phyloP scores from a whole-genome alignment of 1,284 basidiomycete genomes.

The Malassezia pachydermatis region DNA sequence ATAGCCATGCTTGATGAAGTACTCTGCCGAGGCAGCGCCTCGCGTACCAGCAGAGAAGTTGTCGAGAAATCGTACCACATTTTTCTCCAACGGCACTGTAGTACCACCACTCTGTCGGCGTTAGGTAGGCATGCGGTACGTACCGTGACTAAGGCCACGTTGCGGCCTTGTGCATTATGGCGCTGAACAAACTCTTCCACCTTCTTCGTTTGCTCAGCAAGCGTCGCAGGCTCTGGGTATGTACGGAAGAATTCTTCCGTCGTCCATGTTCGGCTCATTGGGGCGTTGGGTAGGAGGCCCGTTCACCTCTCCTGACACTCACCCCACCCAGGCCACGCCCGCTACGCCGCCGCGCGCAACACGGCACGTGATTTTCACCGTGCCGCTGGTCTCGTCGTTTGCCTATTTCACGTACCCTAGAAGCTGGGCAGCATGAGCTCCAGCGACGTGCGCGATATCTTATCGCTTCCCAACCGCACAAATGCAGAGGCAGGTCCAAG shows the following conservation, averaged over 20 bases:
- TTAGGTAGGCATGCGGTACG: constrained; percentile 55
- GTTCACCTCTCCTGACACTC: background rate
- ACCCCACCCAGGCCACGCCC: background rate
- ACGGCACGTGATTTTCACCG: background rate
- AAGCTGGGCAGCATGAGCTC: constrained; percentile 26
- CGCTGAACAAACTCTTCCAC: constrained; percentile 57
- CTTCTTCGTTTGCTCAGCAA: background rate
- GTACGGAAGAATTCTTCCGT: constrained; percentile 11
- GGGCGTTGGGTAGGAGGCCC: no score
- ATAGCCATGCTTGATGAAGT: constrained; percentile 81
- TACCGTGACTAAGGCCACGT: constrained; percentile 87
- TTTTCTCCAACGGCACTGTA: constrained; percentile 43
- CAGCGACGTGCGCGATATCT: constrained; percentile 42
- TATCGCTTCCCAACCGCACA: constrained; percentile 27
- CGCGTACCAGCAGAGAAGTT: constrained; percentile 97
- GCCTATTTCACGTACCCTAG: background rate
- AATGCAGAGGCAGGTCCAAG: constrained; percentile 1
- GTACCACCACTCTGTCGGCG: constrained; percentile 41
- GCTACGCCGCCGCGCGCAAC: background rate
- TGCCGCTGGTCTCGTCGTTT: background rate
- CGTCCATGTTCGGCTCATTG: constrained; percentile 11
- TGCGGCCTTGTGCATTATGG: constrained; percentile 59
- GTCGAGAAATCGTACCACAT: constrained; percentile 78
- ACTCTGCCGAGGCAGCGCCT: constrained; percentile 93
- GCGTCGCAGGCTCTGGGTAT: constrained; percentile 1